Base-by-base conservation (phyloP, 345 rosid genomes). In the Aquilaria sinensis region DNA sequence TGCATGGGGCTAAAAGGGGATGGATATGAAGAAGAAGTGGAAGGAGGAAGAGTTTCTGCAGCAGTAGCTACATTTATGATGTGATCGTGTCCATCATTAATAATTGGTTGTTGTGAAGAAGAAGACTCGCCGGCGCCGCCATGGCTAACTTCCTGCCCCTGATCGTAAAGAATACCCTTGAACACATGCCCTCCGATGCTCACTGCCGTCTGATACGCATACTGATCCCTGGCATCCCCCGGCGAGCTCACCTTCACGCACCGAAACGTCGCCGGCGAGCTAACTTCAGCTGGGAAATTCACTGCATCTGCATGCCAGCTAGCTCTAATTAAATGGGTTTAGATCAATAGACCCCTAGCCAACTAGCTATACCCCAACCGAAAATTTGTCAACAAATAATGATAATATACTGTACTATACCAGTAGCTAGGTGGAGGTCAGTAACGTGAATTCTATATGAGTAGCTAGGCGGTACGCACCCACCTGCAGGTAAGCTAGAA, bases 81-180 rank as follows among this genome's bases (percentile, higher is more conserved):
- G 55, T 58, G 14, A 33, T 65, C 47, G 47, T 75, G 7, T 37
- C 23, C 23, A 23, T 23, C 23, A 23, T 23, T 23, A 23, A 23
- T 23, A 23, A 23, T 23, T 23, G 23, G 29, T 56, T 41, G 57
- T 23, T 23, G 23, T 23, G 23, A 23, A 23, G 23, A 23, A 23
- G 58, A 23, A 23, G 23, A 23, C 23, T 23, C 51, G 49, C 56
- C n/a, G 62, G 47, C 45, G 72, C 61, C 23, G 64, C 5, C 64
- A 23, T 56, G 23, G 23, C 23, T 23, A 23, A 23, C 5, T 57
- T 48, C 50, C 2, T 76, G 23, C 55, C 90, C 90, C 67, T 82
- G 83, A 69, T 85, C 83, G 52, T 82, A 73, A 14, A 85, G 87
- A 72, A 85, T 76, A 63, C 90, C 90, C 68, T 77, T 85, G 60